Evolutionary conservation across 495 filamentous ascomycete species (phyloP).

Genomic region (Neurospora sp.): DNA sequence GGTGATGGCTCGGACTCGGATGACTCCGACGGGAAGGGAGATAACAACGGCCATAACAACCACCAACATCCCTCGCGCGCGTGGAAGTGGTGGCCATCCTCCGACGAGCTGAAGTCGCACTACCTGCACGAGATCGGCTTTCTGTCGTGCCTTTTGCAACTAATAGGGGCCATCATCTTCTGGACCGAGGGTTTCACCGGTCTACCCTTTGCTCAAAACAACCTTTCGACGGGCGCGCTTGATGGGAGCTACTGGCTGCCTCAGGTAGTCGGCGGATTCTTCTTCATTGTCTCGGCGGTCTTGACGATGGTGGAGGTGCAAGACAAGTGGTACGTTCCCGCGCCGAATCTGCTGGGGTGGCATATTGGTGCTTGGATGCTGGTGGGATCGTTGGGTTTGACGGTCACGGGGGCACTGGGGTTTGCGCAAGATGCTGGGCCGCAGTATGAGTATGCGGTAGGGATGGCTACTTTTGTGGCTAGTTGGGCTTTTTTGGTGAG

Average conservation of each 20-base stretch:
- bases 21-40: not conserved
- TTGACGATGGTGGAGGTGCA: conserved; percentile 67
- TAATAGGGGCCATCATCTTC: conserved; percentile 55
- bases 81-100: conserved; percentile 55
- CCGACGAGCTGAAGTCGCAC: conserved; percentile 46
- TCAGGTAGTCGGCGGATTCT: conserved; percentile 54
- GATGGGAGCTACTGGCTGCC: conserved; percentile 58
- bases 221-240: conserved; percentile 19
- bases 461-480: conserved; percentile 55
- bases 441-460: conserved; percentile 46
- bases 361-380: conserved; percentile 37
- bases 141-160: conserved; percentile 49
- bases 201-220: conserved; percentile 45
- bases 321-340: conserved; percentile 47
- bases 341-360: conserved; percentile 46
- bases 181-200: conserved; percentile 60
- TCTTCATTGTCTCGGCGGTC: conserved; percentile 49
- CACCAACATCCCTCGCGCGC: conserved; percentile 2
- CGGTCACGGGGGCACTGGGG: conserved; percentile 55
- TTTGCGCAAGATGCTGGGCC: conserved; percentile 26
- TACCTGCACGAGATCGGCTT: conserved; percentile 62
- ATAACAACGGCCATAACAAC: not conserved
- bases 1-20: not conserved
- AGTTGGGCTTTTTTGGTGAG: conserved; percentile 54
- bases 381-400: conserved; percentile 54